Percentiles rank a stretch among this genome's conserved stretches.
Evolutionary conservation across 805 yeast species (phyloP).

Genomic region (Priceomyces haplophilus): DNA sequence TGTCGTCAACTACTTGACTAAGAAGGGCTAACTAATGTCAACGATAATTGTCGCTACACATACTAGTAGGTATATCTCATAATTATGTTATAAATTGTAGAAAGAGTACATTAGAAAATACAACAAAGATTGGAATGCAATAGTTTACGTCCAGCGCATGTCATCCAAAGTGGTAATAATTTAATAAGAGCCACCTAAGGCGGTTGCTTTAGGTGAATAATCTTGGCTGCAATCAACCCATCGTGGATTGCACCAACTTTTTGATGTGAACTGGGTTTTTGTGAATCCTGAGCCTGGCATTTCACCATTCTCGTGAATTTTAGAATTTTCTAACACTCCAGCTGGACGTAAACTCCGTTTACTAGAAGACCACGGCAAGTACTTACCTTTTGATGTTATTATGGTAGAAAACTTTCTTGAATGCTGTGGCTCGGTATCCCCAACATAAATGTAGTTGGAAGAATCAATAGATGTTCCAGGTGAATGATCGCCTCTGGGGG

Average conservation of each 20-base stretch:
- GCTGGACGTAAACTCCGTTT: conserved; percentile 30
- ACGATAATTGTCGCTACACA: too few species aligned
- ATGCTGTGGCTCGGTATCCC: conserved; percentile 11
- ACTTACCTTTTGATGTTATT: conserved; percentile 19
- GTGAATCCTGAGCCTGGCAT: conserved; percentile 39
- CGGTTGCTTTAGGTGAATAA: background rate
- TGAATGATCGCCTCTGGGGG: conserved; percentile 46
- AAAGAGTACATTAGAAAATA: background rate
- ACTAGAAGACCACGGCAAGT: conserved; percentile 23
- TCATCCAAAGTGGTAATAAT: too few species aligned
- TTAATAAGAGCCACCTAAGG: background rate
- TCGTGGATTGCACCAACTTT: conserved; percentile 48
- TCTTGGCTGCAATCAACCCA: conserved; percentile 29
- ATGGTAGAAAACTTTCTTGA: conserved; percentile 10
- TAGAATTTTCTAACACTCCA: conserved; percentile 25
- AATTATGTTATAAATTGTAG: background rate
- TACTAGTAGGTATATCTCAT: too few species aligned
- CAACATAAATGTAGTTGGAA: conserved; percentile 22
- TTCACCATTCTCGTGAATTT: conserved; percentile 22
- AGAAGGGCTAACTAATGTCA: too few species aligned
- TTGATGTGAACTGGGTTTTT: conserved; percentile 46
- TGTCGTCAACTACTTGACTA: too few species aligned
- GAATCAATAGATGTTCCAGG: conserved; percentile 21
- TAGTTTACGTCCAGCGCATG: background rate
- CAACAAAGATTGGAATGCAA: background rate